Percentiles rank a stretch among this genome's conserved stretches.
Evolutionary conservation across 371 early-diverging fungal species (phyloP).

Genomic region (Apophysomyces variabilis): DNA sequence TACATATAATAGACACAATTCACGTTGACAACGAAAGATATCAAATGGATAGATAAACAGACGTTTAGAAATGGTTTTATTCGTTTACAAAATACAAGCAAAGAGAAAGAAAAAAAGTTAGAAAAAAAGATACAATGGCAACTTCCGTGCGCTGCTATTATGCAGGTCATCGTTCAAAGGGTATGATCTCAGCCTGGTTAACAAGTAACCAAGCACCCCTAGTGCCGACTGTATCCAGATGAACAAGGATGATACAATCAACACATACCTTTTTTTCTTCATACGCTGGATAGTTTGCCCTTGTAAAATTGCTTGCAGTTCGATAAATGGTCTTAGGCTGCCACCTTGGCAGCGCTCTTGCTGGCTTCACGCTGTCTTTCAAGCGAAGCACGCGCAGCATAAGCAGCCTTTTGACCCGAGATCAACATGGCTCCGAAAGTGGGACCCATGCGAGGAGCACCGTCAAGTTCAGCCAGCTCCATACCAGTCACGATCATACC

Average conservation of each 20-base stretch:
- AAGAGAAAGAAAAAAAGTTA: constrained; percentile 17
- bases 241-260: constrained; percentile 23
- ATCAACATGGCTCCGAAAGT: constrained; percentile 79
- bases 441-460: constrained; percentile 68
- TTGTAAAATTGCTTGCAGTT: constrained; percentile 9
- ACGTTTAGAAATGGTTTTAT: background rate
- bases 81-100: background rate
- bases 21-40: too few species aligned
- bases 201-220: constrained; percentile 45
- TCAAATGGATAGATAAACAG: background rate
- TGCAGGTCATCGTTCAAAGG: constrained; percentile 53
- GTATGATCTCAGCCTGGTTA: constrained; percentile 49
- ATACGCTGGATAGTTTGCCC: constrained; percentile 13
- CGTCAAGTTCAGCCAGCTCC: constrained; percentile 70
- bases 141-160: constrained; percentile 52
- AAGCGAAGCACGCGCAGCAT: constrained; percentile 55
- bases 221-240: constrained; percentile 36
- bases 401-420: constrained; percentile 74
- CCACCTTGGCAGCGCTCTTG: constrained; percentile 23
- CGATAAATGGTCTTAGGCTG: constrained; percentile 12
- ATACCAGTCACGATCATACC: constrained; percentile 78
- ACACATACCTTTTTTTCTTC: constrained; percentile 22
- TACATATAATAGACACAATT: too few species aligned
- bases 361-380: constrained; percentile 35
- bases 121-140: constrained; percentile 24